Evolutionary conservation across 805 yeast species (phyloP).

Genomic region (Kodamaea kakaduensis): DNA sequence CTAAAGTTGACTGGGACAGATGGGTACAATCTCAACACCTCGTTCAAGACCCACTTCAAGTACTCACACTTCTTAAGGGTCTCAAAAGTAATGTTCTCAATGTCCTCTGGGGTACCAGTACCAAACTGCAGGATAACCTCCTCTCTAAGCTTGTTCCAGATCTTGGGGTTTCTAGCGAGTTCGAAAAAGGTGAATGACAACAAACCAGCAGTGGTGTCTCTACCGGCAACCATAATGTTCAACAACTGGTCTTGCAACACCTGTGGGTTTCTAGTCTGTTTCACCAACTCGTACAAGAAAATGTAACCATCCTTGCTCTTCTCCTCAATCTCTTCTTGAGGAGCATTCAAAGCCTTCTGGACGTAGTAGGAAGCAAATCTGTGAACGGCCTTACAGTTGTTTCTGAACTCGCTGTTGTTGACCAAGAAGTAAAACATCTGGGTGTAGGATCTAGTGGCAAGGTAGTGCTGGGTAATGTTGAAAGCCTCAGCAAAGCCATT

Average conservation of each 20-base stretch:
- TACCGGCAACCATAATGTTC: slow-evolving; percentile 28
- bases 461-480: slow-evolving; percentile 29
- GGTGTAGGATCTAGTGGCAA: slow-evolving; percentile 33
- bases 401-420: slow-evolving; percentile 25
- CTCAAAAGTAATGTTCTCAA: slow-evolving; percentile 21
- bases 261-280: slow-evolving; percentile 23
- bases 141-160: slow-evolving; percentile 18
- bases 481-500: slow-evolving; percentile 33
- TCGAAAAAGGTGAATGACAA: slow-evolving; percentile 23
- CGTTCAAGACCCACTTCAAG: slow-evolving; percentile 23
- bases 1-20: slow-evolving; percentile 26
- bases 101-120: slow-evolving; percentile 17
- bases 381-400: slow-evolving; percentile 29
- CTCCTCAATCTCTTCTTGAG: slow-evolving; percentile 16
- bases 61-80: slow-evolving; percentile 25
- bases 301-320: slow-evolving; percentile 19
- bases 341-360: slow-evolving; percentile 12
- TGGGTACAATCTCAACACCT: slow-evolving; percentile 26
- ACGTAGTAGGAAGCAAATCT: slow-evolving; percentile 21
- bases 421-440: slow-evolving; percentile 20
- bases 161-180: slow-evolving; percentile 21
- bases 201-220: slow-evolving; percentile 29
- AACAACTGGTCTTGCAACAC: slow-evolving; percentile 25
- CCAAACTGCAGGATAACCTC: slow-evolving; percentile 21
- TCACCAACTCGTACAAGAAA: slow-evolving; percentile 26